These are phyloP conservation scores for Gossypium gossypioides DNA, from an alignment of 441 rosid genomes.

Conservation along the genomic window DNA sequence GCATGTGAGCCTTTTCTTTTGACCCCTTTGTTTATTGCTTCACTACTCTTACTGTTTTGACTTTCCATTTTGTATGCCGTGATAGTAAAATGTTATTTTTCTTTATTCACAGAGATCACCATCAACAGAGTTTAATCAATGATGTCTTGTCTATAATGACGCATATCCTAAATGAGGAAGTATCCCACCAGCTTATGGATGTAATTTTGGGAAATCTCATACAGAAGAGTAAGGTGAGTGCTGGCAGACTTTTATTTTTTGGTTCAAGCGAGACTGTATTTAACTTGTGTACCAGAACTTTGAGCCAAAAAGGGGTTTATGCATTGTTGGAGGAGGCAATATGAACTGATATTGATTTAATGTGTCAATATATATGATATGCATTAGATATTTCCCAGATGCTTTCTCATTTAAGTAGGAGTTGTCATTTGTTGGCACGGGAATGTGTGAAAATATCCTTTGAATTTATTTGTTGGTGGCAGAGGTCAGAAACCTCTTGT, in stretches of 20 bases:
- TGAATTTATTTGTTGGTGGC: neutral
- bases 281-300: neutral
- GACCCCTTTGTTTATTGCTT: neutral
- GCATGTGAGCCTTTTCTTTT: neutral
- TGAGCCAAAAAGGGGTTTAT: neutral
- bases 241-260: slow-evolving; percentile 10
- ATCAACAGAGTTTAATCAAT: slow-evolving; percentile 46
- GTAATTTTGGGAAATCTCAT: slow-evolving; percentile 64
- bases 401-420: neutral
- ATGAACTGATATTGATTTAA: neutral
- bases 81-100: slow-evolving; percentile 16
- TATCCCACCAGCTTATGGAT: slow-evolving; percentile 42
- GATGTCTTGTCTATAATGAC: slow-evolving; percentile 57
- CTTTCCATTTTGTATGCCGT: slow-evolving; percentile 8
- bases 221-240: slow-evolving; percentile 53
- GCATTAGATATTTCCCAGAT: neutral
- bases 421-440: neutral
- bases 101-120: slow-evolving; percentile 45
- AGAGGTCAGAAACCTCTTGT: neutral
- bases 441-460: neutral
- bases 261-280: neutral
- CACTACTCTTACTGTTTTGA: slow-evolving; percentile 9
- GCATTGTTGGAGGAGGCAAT: neutral
- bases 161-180: slow-evolving; percentile 65
- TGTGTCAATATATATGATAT: neutral